A percentile compares a stretch with the other conserved stretches of the same genome.
These are phyloP conservation scores for Datura wrightii DNA, from an alignment of 257 asterid genomes.

Conservation along the genomic window DNA sequence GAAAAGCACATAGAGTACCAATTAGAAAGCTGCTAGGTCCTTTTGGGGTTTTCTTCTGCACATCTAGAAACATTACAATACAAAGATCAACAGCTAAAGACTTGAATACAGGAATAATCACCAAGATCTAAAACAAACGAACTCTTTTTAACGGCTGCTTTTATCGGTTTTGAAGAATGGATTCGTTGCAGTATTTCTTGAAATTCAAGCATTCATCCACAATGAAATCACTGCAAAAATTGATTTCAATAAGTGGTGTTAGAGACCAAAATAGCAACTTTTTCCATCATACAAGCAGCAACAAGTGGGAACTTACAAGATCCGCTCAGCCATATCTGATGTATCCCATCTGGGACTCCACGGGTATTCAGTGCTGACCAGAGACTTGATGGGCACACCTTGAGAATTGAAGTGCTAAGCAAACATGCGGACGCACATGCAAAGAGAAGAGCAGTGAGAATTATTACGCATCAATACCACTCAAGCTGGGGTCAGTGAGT, in stretches of 20 bases:
- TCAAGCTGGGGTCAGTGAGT: neutral
- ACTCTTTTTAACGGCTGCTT: neutral
- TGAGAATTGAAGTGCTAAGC: slow-evolving; percentile 73
- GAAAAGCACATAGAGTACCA: neutral
- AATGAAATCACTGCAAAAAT: slow-evolving; percentile 68
- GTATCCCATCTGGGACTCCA: slow-evolving; percentile 96
- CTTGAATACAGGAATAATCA: neutral
- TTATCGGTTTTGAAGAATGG: slow-evolving; percentile 43
- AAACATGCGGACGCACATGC: slow-evolving; percentile 12
- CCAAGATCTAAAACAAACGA: neutral
- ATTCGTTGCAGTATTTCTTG: slow-evolving; percentile 85
- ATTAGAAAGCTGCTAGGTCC: neutral
- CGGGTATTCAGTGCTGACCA: slow-evolving; percentile 62
- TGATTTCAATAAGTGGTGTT: neutral
- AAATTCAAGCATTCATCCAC: slow-evolving; percentile 79
- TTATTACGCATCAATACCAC: neutral
- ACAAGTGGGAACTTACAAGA: slow-evolving; percentile 60
- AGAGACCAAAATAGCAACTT: neutral
- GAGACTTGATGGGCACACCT: slow-evolving; percentile 70
- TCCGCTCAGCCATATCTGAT: slow-evolving; percentile 77
- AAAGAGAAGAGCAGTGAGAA: neutral
- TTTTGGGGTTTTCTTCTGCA: neutral
- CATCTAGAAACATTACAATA: neutral
- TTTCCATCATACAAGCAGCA: neutral
- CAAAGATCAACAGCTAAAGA: slow-evolving; percentile 7